phyloP scores from a whole-genome alignment of 768 basidiomycete species.

The Russula ochroleuca region DNA sequence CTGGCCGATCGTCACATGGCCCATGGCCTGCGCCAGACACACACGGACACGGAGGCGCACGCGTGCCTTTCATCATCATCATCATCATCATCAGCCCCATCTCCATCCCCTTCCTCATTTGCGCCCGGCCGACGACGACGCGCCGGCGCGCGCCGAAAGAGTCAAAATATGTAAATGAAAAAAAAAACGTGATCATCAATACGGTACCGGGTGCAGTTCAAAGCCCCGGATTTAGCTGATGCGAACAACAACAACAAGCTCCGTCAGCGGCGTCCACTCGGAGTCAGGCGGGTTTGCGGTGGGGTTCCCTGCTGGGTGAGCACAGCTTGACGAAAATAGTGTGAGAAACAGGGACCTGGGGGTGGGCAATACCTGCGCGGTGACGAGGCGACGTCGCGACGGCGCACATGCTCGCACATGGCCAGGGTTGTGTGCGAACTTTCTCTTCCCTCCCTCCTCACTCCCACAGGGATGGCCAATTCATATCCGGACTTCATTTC shows the following conservation, averaged over 20 bases:
- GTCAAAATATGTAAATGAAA: too few relatives aligned
- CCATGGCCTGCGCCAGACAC: neutral
- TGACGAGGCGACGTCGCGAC: neutral
- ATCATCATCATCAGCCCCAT: too few relatives aligned
- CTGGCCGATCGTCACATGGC: neutral
- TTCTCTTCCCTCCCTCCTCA: neutral
- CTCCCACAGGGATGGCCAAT: neutral
- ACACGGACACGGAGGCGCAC: too few relatives aligned
- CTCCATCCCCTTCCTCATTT: too few relatives aligned
- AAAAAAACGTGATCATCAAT: too few relatives aligned
- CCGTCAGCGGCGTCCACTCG: neutral
- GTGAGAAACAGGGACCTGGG: neutral
- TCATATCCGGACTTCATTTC: slow-evolving; percentile 3
- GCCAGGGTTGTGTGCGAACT: neutral
- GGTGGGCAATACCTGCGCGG: neutral
- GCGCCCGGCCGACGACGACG: too few relatives aligned
- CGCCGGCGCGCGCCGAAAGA: too few relatives aligned
- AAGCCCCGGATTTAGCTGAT: too few relatives aligned
- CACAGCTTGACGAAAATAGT: neutral
- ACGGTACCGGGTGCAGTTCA: too few relatives aligned
- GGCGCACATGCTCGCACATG: neutral
- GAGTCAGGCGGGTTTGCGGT: neutral
- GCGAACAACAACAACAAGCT: neutral
- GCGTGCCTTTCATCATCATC: too few relatives aligned
- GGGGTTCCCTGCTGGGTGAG: neutral